Percentiles rank a stretch among this genome's conserved stretches.
These are phyloP conservation scores for Coemansia sp. DNA, from an alignment of 192 early-diverging fungal species.

Conservation along the genomic window DNA sequence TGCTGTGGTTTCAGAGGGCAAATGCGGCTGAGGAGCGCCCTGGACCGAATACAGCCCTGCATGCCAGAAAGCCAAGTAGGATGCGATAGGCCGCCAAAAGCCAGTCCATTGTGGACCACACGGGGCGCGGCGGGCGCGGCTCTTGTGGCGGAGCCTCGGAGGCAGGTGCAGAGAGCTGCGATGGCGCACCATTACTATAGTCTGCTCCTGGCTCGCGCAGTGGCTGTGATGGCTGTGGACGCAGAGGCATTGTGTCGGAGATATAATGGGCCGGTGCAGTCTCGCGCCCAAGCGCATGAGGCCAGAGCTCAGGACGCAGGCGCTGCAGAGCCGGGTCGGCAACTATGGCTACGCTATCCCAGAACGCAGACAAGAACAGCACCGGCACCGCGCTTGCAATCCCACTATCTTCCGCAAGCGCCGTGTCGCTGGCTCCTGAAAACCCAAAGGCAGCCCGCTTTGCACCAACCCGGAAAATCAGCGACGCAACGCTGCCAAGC, in stretches of 20 bases:
- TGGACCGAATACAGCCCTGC: slow-evolving; percentile 37
- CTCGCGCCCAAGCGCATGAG: slow-evolving; percentile 22
- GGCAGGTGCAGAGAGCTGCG: background rate
- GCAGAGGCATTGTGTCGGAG: slow-evolving; percentile 11
- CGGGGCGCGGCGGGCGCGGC: slow-evolving; percentile 13
- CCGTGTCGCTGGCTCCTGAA: background rate
- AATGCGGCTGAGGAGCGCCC: slow-evolving; percentile 30
- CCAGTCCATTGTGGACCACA: slow-evolving; percentile 47
- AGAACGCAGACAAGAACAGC: slow-evolving; percentile 36
- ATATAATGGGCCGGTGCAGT: background rate
- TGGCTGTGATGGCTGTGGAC: slow-evolving; percentile 3
- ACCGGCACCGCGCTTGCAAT: slow-evolving; percentile 19
- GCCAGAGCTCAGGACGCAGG: slow-evolving; percentile 49
- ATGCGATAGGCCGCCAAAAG: slow-evolving; percentile 40
- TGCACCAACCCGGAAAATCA: background rate
- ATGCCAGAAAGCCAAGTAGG: slow-evolving; percentile 37
- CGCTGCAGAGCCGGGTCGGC: slow-evolving; percentile 39
- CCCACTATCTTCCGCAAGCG: slow-evolving; percentile 7
- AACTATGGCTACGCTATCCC: slow-evolving; percentile 17
- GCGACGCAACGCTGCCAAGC: background rate
- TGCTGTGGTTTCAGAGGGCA: slow-evolving; percentile 5
- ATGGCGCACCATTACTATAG: background rate
- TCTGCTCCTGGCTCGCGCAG: background rate
- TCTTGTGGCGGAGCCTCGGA: background rate
- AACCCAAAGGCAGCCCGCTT: background rate